phyloP scores from a whole-genome alignment of 495 filamentous ascomycete species.

The Podospora comata region DNA sequence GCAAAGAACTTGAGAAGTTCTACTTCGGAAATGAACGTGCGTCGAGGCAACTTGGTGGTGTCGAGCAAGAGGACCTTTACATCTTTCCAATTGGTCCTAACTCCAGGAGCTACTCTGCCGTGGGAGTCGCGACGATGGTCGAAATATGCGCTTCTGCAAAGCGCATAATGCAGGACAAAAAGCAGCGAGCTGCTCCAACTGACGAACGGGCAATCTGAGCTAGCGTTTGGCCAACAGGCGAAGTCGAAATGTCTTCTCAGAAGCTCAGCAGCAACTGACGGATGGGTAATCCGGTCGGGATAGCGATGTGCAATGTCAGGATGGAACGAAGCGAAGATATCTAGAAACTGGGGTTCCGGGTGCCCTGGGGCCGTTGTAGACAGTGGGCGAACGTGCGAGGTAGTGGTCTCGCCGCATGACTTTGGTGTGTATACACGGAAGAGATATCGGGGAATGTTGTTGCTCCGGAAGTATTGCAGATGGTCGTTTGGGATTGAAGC shows the following conservation, averaged over 20 bases:
- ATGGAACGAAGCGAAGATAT: not conserved
- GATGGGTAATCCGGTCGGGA: not conserved
- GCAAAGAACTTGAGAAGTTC: not conserved
- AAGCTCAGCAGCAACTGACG: not conserved
- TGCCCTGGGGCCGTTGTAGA: not conserved
- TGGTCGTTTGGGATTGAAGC: not conserved
- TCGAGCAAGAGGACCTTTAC: not conserved
- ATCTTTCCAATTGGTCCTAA: no score
- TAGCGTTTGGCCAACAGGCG: not conserved
- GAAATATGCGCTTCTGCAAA: not conserved
- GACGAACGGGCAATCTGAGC: not conserved
- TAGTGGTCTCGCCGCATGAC: not conserved
- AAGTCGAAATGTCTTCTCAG: not conserved
- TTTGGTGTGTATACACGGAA: not conserved
- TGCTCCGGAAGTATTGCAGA: not conserved
- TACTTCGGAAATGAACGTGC: not conserved
- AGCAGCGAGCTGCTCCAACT: not conserved
- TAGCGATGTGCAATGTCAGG: not conserved
- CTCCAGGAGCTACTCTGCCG: no score
- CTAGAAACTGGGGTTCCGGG: not conserved
- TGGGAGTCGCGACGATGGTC: not conserved
- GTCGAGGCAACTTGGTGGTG: not conserved
- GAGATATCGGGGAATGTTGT: not conserved
- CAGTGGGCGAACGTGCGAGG: not conserved
- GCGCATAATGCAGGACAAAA: not conserved